Evolutionary conservation across 1,284 basidiomycete species (phyloP).

Genomic region (Boletellus dicymbophilus): DNA sequence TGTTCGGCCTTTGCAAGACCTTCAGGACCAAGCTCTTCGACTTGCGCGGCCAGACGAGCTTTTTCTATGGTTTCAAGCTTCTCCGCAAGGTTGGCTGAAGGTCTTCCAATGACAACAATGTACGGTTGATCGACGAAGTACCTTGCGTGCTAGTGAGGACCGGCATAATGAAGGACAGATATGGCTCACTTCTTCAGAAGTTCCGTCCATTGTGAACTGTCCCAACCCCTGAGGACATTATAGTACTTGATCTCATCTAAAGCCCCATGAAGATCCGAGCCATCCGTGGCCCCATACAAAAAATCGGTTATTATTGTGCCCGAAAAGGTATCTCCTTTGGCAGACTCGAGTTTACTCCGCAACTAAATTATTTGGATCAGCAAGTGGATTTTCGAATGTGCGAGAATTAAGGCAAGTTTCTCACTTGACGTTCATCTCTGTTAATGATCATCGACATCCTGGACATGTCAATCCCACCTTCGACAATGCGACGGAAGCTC

Average conservation of each 20-base stretch:
- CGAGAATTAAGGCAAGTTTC: constrained; percentile 5
- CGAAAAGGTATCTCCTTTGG: constrained; percentile 77
- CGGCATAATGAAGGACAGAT: background rate
- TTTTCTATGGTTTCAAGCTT: constrained; percentile 86
- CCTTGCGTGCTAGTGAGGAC: constrained; percentile 41
- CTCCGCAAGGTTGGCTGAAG: constrained; percentile 84
- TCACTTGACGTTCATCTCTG: constrained; percentile 85
- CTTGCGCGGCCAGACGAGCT: constrained; percentile 72
- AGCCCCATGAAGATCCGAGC: constrained; percentile 73
- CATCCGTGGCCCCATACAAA: constrained; percentile 85
- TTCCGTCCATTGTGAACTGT: constrained; percentile 75
- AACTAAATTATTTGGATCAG: constrained; percentile 43
- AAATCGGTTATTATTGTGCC: constrained; percentile 82
- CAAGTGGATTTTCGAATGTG: background rate
- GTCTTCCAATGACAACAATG: constrained; percentile 82
- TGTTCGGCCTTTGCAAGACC: constrained; percentile 77
- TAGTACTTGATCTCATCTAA: constrained; percentile 85
- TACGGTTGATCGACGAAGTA: constrained; percentile 77
- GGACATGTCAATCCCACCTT: constrained; percentile 88
- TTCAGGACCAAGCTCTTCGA: constrained; percentile 72
- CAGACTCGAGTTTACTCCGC: constrained; percentile 73
- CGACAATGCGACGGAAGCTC: constrained; percentile 72
- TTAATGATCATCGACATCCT: constrained; percentile 89
- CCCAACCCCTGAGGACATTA: constrained; percentile 69
- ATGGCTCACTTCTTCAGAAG: constrained; percentile 74